Evolutionary conservation across 495 filamentous ascomycete genomes (phyloP), one percentile per base, ranked within the genome.

Genomic region (Tuber indicum): DNA sequence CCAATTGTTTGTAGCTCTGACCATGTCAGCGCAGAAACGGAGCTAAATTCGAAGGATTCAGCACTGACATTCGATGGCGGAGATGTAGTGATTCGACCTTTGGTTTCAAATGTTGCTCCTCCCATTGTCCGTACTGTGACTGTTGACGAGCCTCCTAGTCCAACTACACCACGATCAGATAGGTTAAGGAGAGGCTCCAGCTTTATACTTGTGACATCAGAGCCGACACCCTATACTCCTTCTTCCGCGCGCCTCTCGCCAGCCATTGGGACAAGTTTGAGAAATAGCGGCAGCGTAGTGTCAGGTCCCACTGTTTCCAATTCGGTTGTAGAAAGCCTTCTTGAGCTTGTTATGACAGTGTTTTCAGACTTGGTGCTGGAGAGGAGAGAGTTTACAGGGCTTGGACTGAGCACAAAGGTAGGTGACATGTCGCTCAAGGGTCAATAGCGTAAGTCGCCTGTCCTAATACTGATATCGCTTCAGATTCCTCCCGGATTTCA

Each of bases 301-400:
- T 85, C 86, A 87, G 82, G 78, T 16, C 72, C 74, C 45, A 49
- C 70, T 4, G 74, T 70, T 45, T 90, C 90, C 41, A 91, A 93
- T 83, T 87, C 88, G 21, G 85, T 97, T 47, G 89, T 96, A 9
- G 91, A 94, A 75, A 89, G 89, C 42, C 85, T 97, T 8, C 83
- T 96, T 14, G 91, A 92, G 77, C 86, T 97, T 43, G 89, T 92
- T 21, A 87, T 95, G 71, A 88, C 86, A 21, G 90, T 97, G 1
- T 97, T 97, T 81, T 85, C 91, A 66, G 93, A 97, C 82, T 92
- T 97, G 77, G 84, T 98, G 1, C 86, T 97, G 62, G 87, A 88
- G 47, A 90, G 92, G 46, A 95, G 97, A 84, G 94, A 99, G 43
- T 99, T 98, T 81, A 87, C 92, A 3, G 95, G 96, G 3, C 91